Evolutionary conservation across 1,284 basidiomycete species (phyloP), one percentile per base, ranked within the genome.

Genomic region (Paramarasmius palmivorus): DNA sequence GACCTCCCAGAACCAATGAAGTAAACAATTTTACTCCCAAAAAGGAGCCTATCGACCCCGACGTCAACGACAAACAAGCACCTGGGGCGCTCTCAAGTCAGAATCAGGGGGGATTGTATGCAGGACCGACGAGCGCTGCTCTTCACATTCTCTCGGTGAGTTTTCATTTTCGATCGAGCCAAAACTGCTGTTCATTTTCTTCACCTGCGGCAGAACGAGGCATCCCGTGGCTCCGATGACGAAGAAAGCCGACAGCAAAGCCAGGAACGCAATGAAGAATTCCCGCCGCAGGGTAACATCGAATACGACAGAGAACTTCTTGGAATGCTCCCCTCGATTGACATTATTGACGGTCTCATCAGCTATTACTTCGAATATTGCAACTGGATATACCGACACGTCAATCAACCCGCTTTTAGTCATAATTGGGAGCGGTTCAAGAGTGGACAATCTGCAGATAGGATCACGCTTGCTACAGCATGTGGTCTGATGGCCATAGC

Each of bases 371-470:
- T 91, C 61, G 85, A 88, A 61, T 88, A 88, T 63, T 90, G 88
- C 76, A 90, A 88, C 67, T 92, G 89, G 90, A 82, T 91, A 52
- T 89, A 90, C 67, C 81, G 86, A 35, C 84, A 89, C 65, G 79
- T 92, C 55, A 85, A 90, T 67, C 77, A 84, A 52, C 53, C 69
- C 2, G 71, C 82, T 4, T 88, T 92, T 63, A 69, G 72, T 12
- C 68, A 75, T 12, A 81, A 83, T 20, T 92, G 89, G 90, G 73
- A 78, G 26, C 80, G 82, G 23, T 92, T 85, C 75, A 90, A 88
- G 66, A 75, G 69, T 14, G 86, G 84, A 52, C 67, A 74, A 38
- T 80, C 77, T 49, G 75, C 84, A 6, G 86, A 90, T 65, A 84
- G 87, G 50, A 67, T 89, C 58, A 76, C 82, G 53, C 78, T 93